These are phyloP conservation scores for Neurospora sp. DNA, from an alignment of 495 filamentous ascomycete genomes.

Conservation along the genomic window DNA sequence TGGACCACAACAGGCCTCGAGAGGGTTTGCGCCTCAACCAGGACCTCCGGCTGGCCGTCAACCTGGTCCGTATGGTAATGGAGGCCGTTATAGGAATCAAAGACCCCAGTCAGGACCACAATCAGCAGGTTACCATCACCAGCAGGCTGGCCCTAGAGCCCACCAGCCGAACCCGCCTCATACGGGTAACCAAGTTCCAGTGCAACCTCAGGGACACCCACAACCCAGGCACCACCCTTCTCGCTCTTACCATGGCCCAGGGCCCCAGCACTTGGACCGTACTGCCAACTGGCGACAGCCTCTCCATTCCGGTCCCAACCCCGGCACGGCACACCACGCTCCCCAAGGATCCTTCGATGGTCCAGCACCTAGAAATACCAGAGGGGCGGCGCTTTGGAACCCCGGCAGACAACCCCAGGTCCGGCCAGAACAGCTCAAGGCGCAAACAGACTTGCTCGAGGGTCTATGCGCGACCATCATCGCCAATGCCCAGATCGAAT, in stretches of 20 bases:
- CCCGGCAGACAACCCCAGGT: slow-evolving; percentile 8
- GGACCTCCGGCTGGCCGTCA: neutral
- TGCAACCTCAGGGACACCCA: neutral
- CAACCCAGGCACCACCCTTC: slow-evolving; percentile 21
- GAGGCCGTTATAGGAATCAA: slow-evolving; percentile 10
- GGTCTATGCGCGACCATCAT: slow-evolving; percentile 31
- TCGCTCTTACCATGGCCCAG: slow-evolving; percentile 18
- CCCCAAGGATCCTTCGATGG: slow-evolving; percentile 6
- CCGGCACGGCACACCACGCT: neutral
- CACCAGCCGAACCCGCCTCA: neutral
- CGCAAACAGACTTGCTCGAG: slow-evolving; percentile 37
- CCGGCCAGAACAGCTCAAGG: slow-evolving; percentile 27
- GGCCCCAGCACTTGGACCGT: slow-evolving; percentile 5
- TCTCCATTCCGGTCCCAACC: slow-evolving; percentile 6
- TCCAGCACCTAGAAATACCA: slow-evolving; percentile 3
- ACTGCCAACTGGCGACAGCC: slow-evolving; percentile 10
- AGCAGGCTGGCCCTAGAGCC: neutral
- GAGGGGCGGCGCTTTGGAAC: slow-evolving; percentile 8
- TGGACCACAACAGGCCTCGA: neutral
- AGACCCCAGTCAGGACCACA: slow-evolving; percentile 11
- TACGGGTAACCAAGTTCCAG: neutral
- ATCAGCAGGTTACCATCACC: neutral
- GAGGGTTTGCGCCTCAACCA: neutral
- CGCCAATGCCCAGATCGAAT: slow-evolving; percentile 35
- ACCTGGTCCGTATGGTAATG: neutral